Evolutionary conservation across 768 basidiomycete species (phyloP).

Genomic region (Hypholoma fasciculare): DNA sequence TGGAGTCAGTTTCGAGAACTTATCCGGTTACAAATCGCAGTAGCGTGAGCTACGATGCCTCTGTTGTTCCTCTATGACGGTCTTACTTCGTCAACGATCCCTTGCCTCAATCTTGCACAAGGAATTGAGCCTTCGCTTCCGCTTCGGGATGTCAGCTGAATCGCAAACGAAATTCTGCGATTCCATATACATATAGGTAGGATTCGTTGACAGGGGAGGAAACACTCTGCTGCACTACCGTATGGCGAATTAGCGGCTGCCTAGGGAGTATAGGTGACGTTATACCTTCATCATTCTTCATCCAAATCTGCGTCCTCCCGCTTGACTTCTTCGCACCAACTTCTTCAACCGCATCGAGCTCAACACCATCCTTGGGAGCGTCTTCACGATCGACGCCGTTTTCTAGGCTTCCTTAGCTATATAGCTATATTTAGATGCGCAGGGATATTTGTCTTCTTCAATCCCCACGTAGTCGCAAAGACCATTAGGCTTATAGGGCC

Average conservation of each 20-base stretch:
- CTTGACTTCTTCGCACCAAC: slow-evolving; percentile 5
- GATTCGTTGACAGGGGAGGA: neutral
- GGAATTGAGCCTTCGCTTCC: slow-evolving; percentile 6
- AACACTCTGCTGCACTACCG: neutral
- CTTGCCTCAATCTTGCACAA: slow-evolving; percentile 1
- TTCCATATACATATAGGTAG: neutral
- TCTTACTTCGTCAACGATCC: neutral
- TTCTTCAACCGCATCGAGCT: slow-evolving; percentile 1
- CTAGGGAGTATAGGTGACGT: neutral
- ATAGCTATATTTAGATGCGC: neutral
- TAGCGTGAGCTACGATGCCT: slow-evolving; percentile 36
- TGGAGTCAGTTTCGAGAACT: slow-evolving; percentile 64
- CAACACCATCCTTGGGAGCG: neutral
- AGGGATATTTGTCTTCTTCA: slow-evolving; percentile 9
- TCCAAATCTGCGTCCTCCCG: slow-evolving; percentile 22
- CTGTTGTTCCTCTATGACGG: neutral
- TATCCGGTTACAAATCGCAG: slow-evolving; percentile 72
- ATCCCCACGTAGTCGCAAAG: slow-evolving; percentile 25
- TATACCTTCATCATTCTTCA: slow-evolving; percentile 25
- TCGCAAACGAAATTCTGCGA: neutral
- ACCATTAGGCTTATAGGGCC: slow-evolving; percentile 44
- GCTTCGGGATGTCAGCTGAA: neutral
- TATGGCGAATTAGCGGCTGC: neutral
- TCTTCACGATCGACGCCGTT: neutral
- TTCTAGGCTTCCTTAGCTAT: neutral